These are phyloP conservation scores for Pleomassaria siparia DNA, from an alignment of 2,329 filamentous ascomycete genomes.

Conservation along the genomic window DNA sequence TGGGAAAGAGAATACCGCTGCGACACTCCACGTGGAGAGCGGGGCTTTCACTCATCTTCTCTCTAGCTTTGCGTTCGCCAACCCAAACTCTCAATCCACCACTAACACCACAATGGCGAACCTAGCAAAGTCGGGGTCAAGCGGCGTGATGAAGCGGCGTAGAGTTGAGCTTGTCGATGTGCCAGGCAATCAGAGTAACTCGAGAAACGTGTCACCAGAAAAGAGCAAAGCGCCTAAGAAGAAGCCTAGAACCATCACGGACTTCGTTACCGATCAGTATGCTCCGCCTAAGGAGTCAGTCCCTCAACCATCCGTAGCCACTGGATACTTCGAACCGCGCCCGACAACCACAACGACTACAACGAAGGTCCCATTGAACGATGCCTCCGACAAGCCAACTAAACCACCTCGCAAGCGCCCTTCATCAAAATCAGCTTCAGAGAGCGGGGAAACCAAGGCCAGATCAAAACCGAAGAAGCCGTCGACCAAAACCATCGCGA, in stretches of 20 bases:
- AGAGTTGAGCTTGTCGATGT: constrained; percentile 35
- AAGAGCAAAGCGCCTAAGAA: constrained; percentile 41
- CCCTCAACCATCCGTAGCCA: constrained; percentile 6
- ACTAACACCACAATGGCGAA: neutral
- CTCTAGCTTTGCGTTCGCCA: constrained; percentile 31
- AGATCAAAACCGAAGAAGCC: constrained; percentile 25
- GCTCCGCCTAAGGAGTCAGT: constrained; percentile 5
- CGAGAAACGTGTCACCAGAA: constrained; percentile 26
- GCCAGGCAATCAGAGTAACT: constrained; percentile 22
- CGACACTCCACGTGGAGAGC: constrained; percentile 4
- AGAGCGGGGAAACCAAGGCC: constrained; percentile 8
- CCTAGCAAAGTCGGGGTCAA: constrained; percentile 5
- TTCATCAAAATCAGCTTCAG: constrained; percentile 19
- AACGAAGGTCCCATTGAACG: constrained; percentile 30
- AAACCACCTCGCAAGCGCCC: constrained; percentile 26
- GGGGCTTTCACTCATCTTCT: constrained; percentile 29
- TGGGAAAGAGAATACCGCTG: constrained; percentile 27
- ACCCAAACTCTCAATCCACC: constrained; percentile 8
- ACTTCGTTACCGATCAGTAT: constrained; percentile 41
- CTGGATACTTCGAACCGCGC: constrained; percentile 28
- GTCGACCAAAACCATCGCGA: constrained; percentile 27
- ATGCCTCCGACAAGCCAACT: constrained; percentile 15
- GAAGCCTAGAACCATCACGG: constrained; percentile 44
- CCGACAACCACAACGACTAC: constrained; percentile 6
- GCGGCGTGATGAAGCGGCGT: constrained; percentile 27